Evolutionary conservation across 371 early-diverging fungal genomes (phyloP), one percentile per base, ranked within the genome.

Genomic region (Cokeromyces recurvatus): DNA sequence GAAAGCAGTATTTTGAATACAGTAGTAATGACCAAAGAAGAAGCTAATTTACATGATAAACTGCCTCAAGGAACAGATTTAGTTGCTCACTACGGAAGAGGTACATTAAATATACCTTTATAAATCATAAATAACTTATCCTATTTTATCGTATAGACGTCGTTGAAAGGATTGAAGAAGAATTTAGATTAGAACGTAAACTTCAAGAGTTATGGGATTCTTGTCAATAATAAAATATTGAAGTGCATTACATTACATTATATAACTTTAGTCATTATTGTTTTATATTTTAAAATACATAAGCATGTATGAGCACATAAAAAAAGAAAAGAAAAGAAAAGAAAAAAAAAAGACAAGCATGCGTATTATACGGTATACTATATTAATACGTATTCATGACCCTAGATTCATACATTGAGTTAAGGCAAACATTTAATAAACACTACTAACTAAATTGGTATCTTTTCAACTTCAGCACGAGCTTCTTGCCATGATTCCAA

Each of bases 1-100:
- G 88, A 89, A 0, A 71, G 83, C 38, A 62, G 73, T 11, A 66
- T 84, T 15, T 67, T 71, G 40, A 96, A 96, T 55, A 73, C 89
- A 17, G 81, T 94, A 1, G 82, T 90, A 43, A 57, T 95, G 79
- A 89, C 94, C 11, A 85, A 83, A 45, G 59, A 65, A 3, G 93
- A 93, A 60, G 91, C 88, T 1, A 62, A 62, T n/a, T 39, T 46
- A 19, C 86, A 87, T 47, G 81, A 83, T 38, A 60, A 53, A 32
- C 54, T 84, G 2, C 49, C 60, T 4, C 32, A 16, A 1, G 62
- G 46, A 23, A 37, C 53, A 4, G 46, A 63, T 35, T 62, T 71
- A 0, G 55, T 54, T 21, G 45, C 54, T 16, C 52, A 76, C 37
- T 75, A 75, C 31, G 68, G 68, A 4, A 29, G 57, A 42, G 48